These are phyloP conservation scores for Podaxis carcinomalis DNA, from an alignment of 768 basidiomycete genomes.

Conservation along the genomic window DNA sequence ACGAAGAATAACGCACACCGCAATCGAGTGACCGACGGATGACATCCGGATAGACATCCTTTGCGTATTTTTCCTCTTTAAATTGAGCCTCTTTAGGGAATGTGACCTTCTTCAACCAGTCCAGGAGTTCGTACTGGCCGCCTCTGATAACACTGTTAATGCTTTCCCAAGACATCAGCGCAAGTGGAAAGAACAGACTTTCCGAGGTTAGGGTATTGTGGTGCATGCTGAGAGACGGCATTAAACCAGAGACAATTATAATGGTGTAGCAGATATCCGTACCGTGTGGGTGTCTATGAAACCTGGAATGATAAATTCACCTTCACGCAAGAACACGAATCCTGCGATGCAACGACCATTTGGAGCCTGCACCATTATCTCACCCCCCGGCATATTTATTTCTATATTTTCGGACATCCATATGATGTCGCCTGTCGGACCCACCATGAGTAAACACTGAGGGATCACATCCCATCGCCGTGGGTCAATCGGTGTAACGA, in stretches of 20 bases:
- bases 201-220: conserved; percentile 73
- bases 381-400: conserved; percentile 39
- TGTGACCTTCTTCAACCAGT: conserved; percentile 82
- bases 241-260: background rate
- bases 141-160: conserved; percentile 28
- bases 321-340: conserved; percentile 37
- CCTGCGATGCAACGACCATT: conserved; percentile 44
- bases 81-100: conserved; percentile 88
- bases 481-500: conserved; percentile 49
- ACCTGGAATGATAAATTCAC: conserved; percentile 80
- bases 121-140: conserved; percentile 82
- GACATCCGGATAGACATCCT: conserved; percentile 61
- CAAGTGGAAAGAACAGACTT: conserved; percentile 33
- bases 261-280: conserved; percentile 23
- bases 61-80: conserved; percentile 63
- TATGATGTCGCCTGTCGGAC: conserved; percentile 45
- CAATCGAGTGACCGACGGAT: conserved; percentile 66
- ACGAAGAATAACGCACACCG: conserved; percentile 53
- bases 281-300: conserved; percentile 93
- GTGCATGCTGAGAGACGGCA: conserved; percentile 58
- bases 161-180: background rate
- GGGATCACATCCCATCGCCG: conserved; percentile 42
- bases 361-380: conserved; percentile 31
- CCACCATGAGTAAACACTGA: conserved; percentile 53
- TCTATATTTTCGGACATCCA: conserved; percentile 67